Evolutionary conservation across 2,329 filamentous ascomycete species (phyloP), one percentile per base, ranked within the genome.

Genomic region (Colletotrichum gigasporum): DNA sequence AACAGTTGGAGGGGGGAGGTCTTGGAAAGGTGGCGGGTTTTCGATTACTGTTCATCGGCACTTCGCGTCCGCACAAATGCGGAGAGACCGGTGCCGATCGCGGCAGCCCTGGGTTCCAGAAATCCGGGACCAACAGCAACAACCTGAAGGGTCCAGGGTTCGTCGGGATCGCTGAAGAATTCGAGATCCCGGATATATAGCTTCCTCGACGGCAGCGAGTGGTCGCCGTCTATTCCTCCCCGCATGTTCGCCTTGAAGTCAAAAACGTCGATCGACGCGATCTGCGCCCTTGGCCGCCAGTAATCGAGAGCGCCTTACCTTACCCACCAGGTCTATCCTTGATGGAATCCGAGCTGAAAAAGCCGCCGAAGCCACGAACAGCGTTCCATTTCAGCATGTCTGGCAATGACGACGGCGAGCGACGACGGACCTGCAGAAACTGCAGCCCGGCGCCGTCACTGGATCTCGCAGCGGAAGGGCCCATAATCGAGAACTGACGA

Each of bases 391-490:
- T 32, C 52, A 51, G 26, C 16, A 16, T 22, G 30, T 39, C 24
- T 18, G 45, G 16, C 35, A 24, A 63, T 20, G 30, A 32, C 6
- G 24, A 52, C 16, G 42, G 50, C n/a, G 20, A 63, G 20, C n/a
- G n/a, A 44, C 22, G 47, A 63, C 11, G 63, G 51, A 53, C 63
- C 57, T 65, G 63, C 58, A 65, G 63, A 52, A 63, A 57, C 50
- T 51, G 63, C 59, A 63, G 44, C 45, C 37, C 26, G 45, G 57
- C 28, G 37, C 52, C 59, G 44, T 63, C 52, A 58, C 45, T 63
- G 63, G 63, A 63, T 65, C 63, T 63, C 30, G 58, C 63, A 65
- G 56, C 62, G 50, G 48, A 50, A 44, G 48, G 62, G 45, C 47
- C 51, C 51, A 52, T 56, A 20, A 22, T 39, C 50, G 59, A 63